Evolutionary conservation across 2,329 filamentous ascomycete genomes (phyloP).

Genomic region (Hypomyces perniciosus): DNA sequence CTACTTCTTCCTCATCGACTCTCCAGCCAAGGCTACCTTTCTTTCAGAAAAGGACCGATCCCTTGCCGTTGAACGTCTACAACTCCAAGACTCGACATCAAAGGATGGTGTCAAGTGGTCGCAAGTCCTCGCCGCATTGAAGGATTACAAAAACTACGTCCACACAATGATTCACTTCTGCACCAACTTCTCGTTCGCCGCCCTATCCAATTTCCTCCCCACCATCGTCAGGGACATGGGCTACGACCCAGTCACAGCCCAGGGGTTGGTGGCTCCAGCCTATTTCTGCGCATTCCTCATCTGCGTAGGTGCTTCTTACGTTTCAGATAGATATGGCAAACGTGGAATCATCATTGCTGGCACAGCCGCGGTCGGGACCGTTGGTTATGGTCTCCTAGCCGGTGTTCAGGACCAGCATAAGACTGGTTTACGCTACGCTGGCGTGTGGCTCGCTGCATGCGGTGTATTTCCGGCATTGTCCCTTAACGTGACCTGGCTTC

Average conservation of each 20-base stretch:
- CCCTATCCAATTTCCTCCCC: constrained; percentile 57
- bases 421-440: constrained; percentile 39
- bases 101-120: constrained; percentile 38
- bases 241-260: constrained; percentile 59
- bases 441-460: constrained; percentile 39
- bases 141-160: constrained; percentile 45
- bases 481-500: constrained; percentile 64
- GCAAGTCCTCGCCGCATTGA: constrained; percentile 43
- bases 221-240: constrained; percentile 62
- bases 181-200: constrained; percentile 29
- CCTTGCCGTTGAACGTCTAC: constrained; percentile 49
- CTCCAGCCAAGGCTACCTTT: constrained; percentile 45
- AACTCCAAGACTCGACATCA: constrained; percentile 39
- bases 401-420: constrained; percentile 33
- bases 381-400: constrained; percentile 61
- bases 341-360: constrained; percentile 54
- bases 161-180: constrained; percentile 36
- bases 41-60: constrained; percentile 52
- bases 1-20: constrained; percentile 50
- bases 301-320: constrained; percentile 54
- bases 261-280: constrained; percentile 66
- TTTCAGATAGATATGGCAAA: constrained; percentile 61
- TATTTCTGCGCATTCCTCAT: constrained; percentile 62
- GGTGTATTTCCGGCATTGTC: constrained; percentile 59
- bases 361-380: constrained; percentile 50